phyloP scores from a whole-genome alignment of 2,329 filamentous ascomycete species.

The Trichoderma afroharzianum region DNA sequence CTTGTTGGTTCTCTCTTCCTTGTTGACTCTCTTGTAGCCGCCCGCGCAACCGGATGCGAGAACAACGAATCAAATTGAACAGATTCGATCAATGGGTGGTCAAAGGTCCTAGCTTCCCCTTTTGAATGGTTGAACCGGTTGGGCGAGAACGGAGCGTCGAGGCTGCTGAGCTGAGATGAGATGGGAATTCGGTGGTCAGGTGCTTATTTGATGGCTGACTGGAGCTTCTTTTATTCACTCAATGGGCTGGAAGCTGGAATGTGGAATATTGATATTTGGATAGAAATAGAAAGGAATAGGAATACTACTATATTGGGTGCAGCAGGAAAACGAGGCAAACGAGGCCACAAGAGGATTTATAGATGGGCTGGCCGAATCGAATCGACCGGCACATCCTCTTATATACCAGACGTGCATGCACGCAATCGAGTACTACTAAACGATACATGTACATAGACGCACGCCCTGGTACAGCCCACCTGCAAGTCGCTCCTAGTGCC shows the following conservation, averaged over 20 bases:
- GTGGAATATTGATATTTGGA: neutral
- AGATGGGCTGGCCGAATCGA: neutral
- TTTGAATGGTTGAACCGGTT: neutral
- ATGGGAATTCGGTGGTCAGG: neutral
- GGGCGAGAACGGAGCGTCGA: neutral
- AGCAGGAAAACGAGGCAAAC: neutral
- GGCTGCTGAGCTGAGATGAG: neutral
- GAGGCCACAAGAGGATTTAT: neutral
- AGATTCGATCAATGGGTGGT: neutral
- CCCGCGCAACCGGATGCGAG: conserved; percentile 13
- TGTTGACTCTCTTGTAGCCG: neutral
- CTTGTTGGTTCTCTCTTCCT: neutral
- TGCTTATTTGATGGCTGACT: neutral
- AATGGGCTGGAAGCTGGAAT: neutral
- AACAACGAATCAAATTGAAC: neutral
- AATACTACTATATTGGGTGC: neutral
- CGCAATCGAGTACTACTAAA: neutral
- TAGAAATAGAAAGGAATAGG: neutral
- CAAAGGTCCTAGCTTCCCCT: neutral
- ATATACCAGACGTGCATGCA: neutral
- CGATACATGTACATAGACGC: neutral
- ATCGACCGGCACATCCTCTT: neutral
- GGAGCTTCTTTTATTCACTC: neutral
- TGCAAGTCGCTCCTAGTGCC: neutral
- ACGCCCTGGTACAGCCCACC: neutral